phyloP scores from a whole-genome alignment of 352 stramenopile species.

The Pythium chondricola region DNA sequence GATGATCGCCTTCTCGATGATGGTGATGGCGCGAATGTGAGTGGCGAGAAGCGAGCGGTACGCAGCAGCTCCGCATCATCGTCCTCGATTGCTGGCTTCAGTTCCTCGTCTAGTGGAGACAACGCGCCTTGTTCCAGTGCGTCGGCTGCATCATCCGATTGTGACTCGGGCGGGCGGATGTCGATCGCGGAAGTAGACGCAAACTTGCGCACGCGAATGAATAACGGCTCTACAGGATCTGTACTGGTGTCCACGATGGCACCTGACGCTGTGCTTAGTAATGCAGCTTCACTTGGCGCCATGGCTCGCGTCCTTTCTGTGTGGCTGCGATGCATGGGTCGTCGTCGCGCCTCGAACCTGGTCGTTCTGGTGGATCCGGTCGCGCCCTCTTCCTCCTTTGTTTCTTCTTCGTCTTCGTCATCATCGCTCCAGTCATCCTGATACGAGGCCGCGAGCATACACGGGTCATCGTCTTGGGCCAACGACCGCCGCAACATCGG shows the following conservation, averaged over 20 bases:
- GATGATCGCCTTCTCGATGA: too few relatives aligned
- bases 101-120: too few relatives aligned
- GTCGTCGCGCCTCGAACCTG: not conserved
- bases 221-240: conserved; percentile 4
- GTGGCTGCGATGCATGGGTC: conserved; percentile 7
- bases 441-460: conserved; percentile 8
- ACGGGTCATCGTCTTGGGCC: conserved; percentile 14
- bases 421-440: conserved; percentile 12
- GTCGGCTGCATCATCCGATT: not conserved
- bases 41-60: too few relatives aligned
- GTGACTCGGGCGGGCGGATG: not conserved
- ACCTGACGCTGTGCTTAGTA: not conserved
- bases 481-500: conserved; percentile 6
- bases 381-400: not conserved
- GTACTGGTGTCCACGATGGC: not conserved
- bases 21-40: too few relatives aligned
- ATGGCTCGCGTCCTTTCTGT: conserved; percentile 4
- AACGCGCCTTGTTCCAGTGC: not conserved
- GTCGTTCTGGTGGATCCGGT: too few relatives aligned
- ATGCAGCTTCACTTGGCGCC: not conserved
- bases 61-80: too few relatives aligned
- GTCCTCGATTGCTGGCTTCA: too few relatives aligned
- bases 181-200: conserved; percentile 9
- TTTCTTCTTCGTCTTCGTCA: too few relatives aligned
- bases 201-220: conserved; percentile 15